Conservation (phyloP, 176 grass and related monocot species). For the Urochloa ruziziensis region DNA sequence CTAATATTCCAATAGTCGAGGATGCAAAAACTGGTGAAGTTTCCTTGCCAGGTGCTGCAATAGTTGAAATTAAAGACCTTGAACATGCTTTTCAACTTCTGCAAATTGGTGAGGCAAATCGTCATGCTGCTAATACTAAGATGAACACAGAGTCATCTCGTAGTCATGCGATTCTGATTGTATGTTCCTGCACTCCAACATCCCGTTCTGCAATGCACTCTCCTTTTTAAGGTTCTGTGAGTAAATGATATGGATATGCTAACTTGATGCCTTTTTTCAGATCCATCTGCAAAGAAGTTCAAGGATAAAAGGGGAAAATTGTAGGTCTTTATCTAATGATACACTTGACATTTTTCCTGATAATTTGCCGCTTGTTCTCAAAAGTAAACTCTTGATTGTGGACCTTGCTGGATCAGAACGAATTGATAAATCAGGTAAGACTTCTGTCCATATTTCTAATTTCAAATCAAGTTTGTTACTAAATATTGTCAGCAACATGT, state of each 20-base stretch:
- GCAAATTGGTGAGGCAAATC: conserved; percentile 86
- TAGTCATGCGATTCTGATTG: conserved; percentile 92
- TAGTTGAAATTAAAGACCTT: conserved; percentile 80
- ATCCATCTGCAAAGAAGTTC: conserved; percentile 77
- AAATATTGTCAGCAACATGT: background rate
- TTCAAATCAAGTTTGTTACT: background rate
- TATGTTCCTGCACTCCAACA: conserved; percentile 36
- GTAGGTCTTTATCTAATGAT: conserved; percentile 31
- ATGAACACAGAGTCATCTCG: conserved; percentile 99
- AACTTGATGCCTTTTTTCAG: conserved; percentile 42
- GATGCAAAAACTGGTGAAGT: conserved; percentile 89
- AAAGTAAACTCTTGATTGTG: conserved; percentile 94
- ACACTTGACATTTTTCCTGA: conserved; percentile 18
- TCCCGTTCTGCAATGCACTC: background rate
- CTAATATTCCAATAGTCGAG: conserved; percentile 82
- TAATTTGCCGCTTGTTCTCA: conserved; percentile 68
- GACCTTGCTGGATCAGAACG: conserved; percentile 98
- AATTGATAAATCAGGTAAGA: conserved; percentile 84
- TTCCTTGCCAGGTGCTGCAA: conserved; percentile 69
- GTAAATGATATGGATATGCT: conserved; percentile 1
- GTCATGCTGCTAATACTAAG: conserved; percentile 94
- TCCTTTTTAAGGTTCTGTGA: conserved; percentile 8
- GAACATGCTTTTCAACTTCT: conserved; percentile 76
- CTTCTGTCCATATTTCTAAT: background rate
- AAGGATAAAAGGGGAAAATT: conserved; percentile 57